Base-by-base conservation (phyloP, 371 early-diverging fungal genomes). In the Chytridiales sp. region DNA sequence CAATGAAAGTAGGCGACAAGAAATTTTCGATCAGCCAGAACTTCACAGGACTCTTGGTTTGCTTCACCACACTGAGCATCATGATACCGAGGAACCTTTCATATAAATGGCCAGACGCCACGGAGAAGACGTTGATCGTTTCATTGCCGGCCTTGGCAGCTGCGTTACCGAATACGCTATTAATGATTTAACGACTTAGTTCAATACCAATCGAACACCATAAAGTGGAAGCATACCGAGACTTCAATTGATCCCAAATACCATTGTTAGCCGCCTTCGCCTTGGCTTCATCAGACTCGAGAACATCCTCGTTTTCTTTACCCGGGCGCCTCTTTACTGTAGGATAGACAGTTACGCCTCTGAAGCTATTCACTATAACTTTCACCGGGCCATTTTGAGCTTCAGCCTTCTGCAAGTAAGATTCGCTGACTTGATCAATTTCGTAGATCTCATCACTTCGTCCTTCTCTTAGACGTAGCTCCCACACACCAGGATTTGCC, bases 11-110 rank as follows among this genome's bases (percentile, higher is more conserved):
- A 1, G 97, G 96, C 1, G 94, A 93, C 64, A 95, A 74, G 66
- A 97, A 97, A 79, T 95, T 93, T 65, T 92, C 94, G 68, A 97
- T 94, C 63, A 97, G 85, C 96, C 96, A 95, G 66, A 97, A 95
- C 72, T 94, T 97, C 53, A 95, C 95, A 0, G 85, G 83, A 48
- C 85, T 88, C 11, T 89, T 64, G 0, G 96, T 94, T 61, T 91
- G 86, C 62, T 84, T 80, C 73, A 92, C 78, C 3, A 97, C 98
- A 62, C 89, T 87, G n/a, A 87, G 75, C 59, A 95, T 93, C 98
- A 97, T 97, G 50, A 97, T 94, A 9, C 89, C 85, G 73, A 97
- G 70, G 70, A 97, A 93, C 2, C 98, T 89, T 70, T 97, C 96
- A 68, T 97, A 97, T 44, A 97, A 68, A 46, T 95, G 95, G 5